Evolutionary conservation across 108 stramenopile genomes (phyloP).

Genomic region (Chaetoceros tenuissimus): DNA sequence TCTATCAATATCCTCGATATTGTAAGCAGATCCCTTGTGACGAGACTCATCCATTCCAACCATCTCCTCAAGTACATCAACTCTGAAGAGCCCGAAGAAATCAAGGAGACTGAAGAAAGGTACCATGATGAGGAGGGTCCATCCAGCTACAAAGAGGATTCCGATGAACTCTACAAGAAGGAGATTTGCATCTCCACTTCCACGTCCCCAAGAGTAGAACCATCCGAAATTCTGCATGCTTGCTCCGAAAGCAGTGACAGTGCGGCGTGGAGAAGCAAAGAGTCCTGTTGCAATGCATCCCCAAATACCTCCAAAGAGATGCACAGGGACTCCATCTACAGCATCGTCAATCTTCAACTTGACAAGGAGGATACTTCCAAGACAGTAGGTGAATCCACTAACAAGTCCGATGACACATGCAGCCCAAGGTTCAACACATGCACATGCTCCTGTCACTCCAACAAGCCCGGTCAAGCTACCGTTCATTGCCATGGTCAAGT

Average conservation of each 20-base stretch:
- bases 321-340: slow-evolving; percentile 90
- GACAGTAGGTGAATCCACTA: slow-evolving; percentile 65
- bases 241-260: slow-evolving; percentile 37
- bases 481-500: slow-evolving; percentile 49
- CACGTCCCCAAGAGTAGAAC: slow-evolving; percentile 43
- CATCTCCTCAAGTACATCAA: slow-evolving; percentile 69
- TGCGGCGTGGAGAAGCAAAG: slow-evolving; percentile 52
- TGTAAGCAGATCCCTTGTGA: slow-evolving; percentile 70
- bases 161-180: slow-evolving; percentile 63
- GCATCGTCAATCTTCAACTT: slow-evolving; percentile 83
- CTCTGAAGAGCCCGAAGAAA: slow-evolving; percentile 53
- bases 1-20: slow-evolving; percentile 40
- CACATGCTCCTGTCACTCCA: slow-evolving; percentile 61
- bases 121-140: slow-evolving; percentile 64
- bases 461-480: slow-evolving; percentile 52
- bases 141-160: slow-evolving; percentile 67
- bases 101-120: slow-evolving; percentile 69
- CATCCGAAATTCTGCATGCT: slow-evolving; percentile 38
- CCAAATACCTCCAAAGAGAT: slow-evolving; percentile 83
- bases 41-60: slow-evolving; percentile 77
- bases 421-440: slow-evolving; percentile 61
- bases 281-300: slow-evolving; percentile 76
- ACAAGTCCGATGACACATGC: slow-evolving; percentile 64
- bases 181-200: slow-evolving; percentile 38
- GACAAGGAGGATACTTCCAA: slow-evolving; percentile 45